phyloP scores from a whole-genome alignment of 495 filamentous ascomycete species.

The Cenococcum geophilum region DNA sequence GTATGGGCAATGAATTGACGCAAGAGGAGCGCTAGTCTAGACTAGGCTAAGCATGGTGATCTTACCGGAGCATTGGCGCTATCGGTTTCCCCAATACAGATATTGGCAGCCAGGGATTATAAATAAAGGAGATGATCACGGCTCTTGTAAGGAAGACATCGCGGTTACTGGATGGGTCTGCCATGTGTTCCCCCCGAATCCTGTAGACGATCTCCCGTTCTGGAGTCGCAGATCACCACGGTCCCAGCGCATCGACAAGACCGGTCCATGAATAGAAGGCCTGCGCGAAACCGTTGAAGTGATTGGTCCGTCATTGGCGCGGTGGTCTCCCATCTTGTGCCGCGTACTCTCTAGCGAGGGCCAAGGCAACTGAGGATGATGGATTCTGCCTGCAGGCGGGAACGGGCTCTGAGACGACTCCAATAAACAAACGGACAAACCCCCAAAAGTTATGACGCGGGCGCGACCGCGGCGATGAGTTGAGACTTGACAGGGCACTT shows the following conservation, averaged over 20 bases:
- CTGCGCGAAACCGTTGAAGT: not conserved
- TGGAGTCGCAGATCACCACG: not conserved
- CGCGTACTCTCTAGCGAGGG: not conserved
- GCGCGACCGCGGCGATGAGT: not conserved
- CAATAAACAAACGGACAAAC: not conserved
- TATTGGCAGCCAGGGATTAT: not conserved
- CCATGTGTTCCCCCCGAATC: not conserved
- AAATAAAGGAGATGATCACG: not conserved
- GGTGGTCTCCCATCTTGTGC: not conserved
- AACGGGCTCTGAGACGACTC: not conserved
- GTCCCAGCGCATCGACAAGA: not conserved
- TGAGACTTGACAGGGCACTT: not conserved
- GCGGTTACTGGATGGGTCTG: not conserved
- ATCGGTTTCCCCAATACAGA: not conserved
- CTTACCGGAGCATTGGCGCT: not conserved
- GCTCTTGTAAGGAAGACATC: not conserved
- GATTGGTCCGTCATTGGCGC: not conserved
- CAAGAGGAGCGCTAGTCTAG: not conserved
- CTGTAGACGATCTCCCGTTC: conserved; percentile 1
- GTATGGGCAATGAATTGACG: not conserved
- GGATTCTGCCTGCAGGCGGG: not conserved
- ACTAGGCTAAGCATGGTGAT: not conserved
- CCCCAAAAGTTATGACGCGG: not conserved
- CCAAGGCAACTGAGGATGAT: not conserved
- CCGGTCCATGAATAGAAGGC: not conserved